Conservation (phyloP, 176 grass and related monocot genomes). For the Puya raimondii region DNA sequence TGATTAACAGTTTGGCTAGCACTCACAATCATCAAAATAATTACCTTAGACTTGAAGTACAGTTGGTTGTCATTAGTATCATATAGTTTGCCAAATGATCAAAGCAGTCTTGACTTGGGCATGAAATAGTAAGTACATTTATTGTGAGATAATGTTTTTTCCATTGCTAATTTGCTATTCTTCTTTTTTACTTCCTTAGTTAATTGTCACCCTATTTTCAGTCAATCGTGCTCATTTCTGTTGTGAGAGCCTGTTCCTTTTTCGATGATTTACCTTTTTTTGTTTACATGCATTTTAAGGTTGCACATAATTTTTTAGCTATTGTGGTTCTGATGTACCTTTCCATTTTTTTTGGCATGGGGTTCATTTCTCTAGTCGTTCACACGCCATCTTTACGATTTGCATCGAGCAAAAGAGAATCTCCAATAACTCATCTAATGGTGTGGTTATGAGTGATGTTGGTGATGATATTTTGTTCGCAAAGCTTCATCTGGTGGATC, state of each 20-base stretch:
- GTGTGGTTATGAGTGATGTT: constrained; percentile 24
- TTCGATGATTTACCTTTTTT: not conserved
- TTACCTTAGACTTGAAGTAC: too few relatives aligned
- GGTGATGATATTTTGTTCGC: constrained; percentile 51
- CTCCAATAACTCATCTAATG: constrained; percentile 18
- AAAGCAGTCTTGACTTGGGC: too few relatives aligned
- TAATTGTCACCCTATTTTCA: too few relatives aligned
- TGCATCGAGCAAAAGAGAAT: constrained; percentile 62
- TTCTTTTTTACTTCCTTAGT: too few relatives aligned
- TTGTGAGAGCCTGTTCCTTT: too few relatives aligned
- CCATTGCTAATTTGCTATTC: not conserved
- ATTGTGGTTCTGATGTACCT: not conserved
- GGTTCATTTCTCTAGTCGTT: constrained; percentile 39
- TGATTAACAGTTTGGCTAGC: too few relatives aligned
- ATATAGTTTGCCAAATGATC: too few relatives aligned
- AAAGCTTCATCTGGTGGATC: constrained; percentile 79
- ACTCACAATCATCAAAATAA: too few relatives aligned
- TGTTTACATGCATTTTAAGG: not conserved
- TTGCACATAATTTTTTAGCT: not conserved
- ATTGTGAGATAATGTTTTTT: too few relatives aligned
- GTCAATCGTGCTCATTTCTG: too few relatives aligned
- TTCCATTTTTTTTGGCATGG: not conserved
- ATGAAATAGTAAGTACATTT: too few relatives aligned
- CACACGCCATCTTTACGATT: constrained; percentile 85
- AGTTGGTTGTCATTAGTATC: too few relatives aligned